phyloP scores from a whole-genome alignment of 2,329 filamentous ascomycete species.

The Sclerotinia minor region DNA sequence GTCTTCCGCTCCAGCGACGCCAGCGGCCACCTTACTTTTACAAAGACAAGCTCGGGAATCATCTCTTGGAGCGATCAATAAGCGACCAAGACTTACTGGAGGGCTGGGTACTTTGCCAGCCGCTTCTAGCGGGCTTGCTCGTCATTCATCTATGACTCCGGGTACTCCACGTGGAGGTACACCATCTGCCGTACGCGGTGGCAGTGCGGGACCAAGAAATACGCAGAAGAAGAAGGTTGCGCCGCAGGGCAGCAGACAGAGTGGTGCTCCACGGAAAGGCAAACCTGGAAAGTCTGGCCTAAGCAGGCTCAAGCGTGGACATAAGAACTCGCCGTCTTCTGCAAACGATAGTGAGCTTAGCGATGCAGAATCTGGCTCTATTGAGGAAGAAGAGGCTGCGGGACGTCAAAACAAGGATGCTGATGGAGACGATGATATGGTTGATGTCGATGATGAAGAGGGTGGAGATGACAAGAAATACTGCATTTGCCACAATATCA shows the following conservation, averaged over 20 bases:
- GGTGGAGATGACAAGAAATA: constrained; percentile 76
- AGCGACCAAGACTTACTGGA: constrained; percentile 49
- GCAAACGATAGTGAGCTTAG: constrained; percentile 65
- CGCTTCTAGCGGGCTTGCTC: constrained; percentile 59
- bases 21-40: constrained; percentile 60
- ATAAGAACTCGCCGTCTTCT: constrained; percentile 61
- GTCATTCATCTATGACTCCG: constrained; percentile 63
- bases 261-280: constrained; percentile 35
- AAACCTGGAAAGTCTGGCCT: constrained; percentile 56
- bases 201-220: constrained; percentile 60
- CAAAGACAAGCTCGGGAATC: constrained; percentile 57
- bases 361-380: constrained; percentile 59
- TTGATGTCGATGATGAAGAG: constrained; percentile 64
- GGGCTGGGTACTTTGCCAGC: constrained; percentile 49
- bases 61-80: constrained; percentile 60
- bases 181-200: constrained; percentile 47
- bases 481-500: constrained; percentile 79
- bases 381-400: constrained; percentile 49
- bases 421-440: constrained; percentile 54
- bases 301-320: constrained; percentile 59
- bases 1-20: constrained; percentile 59
- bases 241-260: constrained; percentile 40
- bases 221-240: constrained; percentile 43
- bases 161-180: constrained; percentile 57
- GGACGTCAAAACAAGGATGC: constrained; percentile 52